Conservation (phyloP, 345 rosid species). For the Corchorus capsularis region DNA sequence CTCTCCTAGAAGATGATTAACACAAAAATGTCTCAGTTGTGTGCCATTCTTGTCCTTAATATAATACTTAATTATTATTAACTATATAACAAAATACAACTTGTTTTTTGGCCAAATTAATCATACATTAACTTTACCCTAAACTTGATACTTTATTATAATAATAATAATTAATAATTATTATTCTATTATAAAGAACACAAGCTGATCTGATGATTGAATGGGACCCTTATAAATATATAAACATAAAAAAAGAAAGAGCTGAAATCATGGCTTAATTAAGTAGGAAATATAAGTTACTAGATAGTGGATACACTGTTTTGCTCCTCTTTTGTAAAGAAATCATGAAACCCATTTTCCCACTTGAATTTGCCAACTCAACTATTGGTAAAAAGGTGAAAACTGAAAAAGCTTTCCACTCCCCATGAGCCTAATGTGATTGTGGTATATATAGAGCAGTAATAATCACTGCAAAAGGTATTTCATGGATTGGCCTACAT, state of each 20-base stretch:
- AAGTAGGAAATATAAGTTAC: neutral
- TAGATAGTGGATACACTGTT: neutral
- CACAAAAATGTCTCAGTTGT: neutral
- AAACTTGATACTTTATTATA: neutral
- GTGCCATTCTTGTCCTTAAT: neutral
- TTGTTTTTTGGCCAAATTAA: neutral
- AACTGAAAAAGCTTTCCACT: neutral
- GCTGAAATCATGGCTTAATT: constrained; percentile 7
- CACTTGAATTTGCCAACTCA: neutral
- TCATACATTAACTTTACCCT: neutral
- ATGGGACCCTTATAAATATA: neutral
- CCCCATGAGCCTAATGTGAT: neutral
- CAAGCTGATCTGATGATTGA: neutral
- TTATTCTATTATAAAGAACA: neutral
- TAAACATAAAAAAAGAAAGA: no score
- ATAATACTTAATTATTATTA: no score
- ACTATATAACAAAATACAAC: no score
- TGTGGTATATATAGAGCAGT: neutral
- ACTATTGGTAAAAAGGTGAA: neutral
- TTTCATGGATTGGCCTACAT: no score
- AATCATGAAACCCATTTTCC: neutral
- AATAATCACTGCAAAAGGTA: no score
- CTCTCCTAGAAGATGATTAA: neutral
- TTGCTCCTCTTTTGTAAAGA: no score
- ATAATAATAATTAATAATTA: neutral